Conservation (phyloP, 2,329 filamentous ascomycete genomes). For the Paraphoma chrysanthemicola region DNA sequence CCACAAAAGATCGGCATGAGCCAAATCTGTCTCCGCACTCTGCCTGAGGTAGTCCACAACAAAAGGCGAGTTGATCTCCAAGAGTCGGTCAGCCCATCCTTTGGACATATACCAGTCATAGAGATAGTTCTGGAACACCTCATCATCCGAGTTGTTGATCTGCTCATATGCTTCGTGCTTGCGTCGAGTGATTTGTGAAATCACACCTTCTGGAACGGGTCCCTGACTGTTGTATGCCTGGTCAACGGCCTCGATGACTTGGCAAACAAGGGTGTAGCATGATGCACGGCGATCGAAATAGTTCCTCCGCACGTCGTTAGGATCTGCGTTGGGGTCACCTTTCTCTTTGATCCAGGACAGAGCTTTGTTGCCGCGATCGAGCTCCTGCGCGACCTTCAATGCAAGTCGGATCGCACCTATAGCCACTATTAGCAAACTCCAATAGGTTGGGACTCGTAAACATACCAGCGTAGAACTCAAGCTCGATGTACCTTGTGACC, state of each 20-base stretch:
- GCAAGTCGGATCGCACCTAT: constrained; percentile 82
- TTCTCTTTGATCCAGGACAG: constrained; percentile 88
- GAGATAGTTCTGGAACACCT: constrained; percentile 94
- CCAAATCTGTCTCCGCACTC: constrained; percentile 73
- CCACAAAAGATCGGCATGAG: constrained; percentile 90
- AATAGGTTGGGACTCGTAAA: not conserved
- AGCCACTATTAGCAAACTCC: not conserved
- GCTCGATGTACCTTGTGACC: constrained; percentile 76
- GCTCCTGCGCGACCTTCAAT: constrained; percentile 80
- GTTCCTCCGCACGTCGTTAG: constrained; percentile 69
- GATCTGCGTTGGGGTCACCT: constrained; percentile 72
- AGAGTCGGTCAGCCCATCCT: constrained; percentile 82
- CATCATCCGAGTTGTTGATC: constrained; percentile 85
- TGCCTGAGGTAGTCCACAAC: constrained; percentile 86
- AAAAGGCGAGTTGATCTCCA: constrained; percentile 83
- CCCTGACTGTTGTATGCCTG: constrained; percentile 71
- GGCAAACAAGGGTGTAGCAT: constrained; percentile 88
- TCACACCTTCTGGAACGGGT: constrained; percentile 77
- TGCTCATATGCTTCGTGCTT: constrained; percentile 88
- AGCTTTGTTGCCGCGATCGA: constrained; percentile 86
- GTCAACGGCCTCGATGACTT: constrained; percentile 81
- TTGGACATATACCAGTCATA: constrained; percentile 96
- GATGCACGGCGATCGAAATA: constrained; percentile 74
- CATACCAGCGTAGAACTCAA: constrained; percentile 83
- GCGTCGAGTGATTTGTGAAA: constrained; percentile 77